Evolutionary conservation across 2,329 filamentous ascomycete species (phyloP).

Genomic region (Stemphylium lycopersici): DNA sequence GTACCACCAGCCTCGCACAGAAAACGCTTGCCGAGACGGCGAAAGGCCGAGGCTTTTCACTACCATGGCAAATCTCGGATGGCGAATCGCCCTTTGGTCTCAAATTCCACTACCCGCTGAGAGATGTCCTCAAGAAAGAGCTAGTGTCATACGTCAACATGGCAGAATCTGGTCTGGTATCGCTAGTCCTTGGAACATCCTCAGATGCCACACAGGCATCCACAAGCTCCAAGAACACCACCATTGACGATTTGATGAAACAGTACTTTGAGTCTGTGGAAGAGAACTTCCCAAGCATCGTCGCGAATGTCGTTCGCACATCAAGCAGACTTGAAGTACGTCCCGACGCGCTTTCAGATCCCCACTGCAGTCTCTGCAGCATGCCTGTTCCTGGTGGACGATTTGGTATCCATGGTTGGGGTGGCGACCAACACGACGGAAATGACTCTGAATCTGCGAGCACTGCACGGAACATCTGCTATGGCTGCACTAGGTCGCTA

Average conservation of each 20-base stretch:
- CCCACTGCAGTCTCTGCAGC: conserved; percentile 70
- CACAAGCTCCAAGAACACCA: conserved; percentile 75
- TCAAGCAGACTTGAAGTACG: conserved; percentile 75
- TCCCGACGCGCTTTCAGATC: conserved; percentile 31
- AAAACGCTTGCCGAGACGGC: conserved; percentile 85
- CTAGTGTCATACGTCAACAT: conserved; percentile 69
- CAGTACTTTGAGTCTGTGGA: conserved; percentile 90
- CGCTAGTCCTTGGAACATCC: conserved; percentile 42
- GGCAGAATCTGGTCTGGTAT: conserved; percentile 58
- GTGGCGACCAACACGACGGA: conserved; percentile 61
- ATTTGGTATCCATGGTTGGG: conserved; percentile 66
- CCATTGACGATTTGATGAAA: conserved; percentile 88
- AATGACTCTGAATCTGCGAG: conserved; percentile 30
- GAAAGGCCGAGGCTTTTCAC: conserved; percentile 83
- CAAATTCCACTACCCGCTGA: conserved; percentile 77
- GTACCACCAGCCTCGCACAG: conserved; percentile 85
- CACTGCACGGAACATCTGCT: conserved; percentile 60
- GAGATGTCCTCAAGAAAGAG: conserved; percentile 85
- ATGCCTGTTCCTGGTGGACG: conserved; percentile 68
- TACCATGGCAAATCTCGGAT: conserved; percentile 84
- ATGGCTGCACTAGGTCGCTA: conserved; percentile 72
- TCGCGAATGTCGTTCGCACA: conserved; percentile 93
- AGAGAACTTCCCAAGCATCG: conserved; percentile 84
- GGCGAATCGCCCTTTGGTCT: conserved; percentile 66
- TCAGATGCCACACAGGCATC: conserved; percentile 39